Evolutionary conservation across 352 stramenopile genomes (phyloP).

Genomic region (Globisporangium spiculum): DNA sequence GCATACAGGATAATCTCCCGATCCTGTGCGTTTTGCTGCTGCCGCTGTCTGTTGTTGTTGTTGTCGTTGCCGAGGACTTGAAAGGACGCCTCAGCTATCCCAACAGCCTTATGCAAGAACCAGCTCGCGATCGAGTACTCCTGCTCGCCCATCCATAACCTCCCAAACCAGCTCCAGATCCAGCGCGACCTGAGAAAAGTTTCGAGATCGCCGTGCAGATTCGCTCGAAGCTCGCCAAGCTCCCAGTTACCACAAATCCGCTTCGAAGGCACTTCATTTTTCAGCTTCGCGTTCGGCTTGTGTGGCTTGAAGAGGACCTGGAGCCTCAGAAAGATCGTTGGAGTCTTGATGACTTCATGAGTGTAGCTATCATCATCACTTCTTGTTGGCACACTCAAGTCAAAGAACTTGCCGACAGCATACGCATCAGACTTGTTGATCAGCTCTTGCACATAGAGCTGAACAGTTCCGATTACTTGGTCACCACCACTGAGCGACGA

Average conservation of each 20-base stretch:
- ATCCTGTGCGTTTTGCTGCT: neutral
- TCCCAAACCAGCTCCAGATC: slow-evolving; percentile 60
- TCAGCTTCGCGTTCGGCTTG: neutral
- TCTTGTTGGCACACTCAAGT: neutral
- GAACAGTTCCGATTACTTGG: slow-evolving; percentile 34
- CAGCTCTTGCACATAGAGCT: slow-evolving; percentile 39
- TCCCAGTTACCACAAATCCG: slow-evolving; percentile 44
- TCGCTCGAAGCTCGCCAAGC: slow-evolving; percentile 29
- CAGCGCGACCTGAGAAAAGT: slow-evolving; percentile 42
- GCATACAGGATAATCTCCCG: neutral
- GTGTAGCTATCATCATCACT: neutral
- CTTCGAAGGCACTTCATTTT: neutral
- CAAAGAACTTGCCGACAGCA: slow-evolving; percentile 22
- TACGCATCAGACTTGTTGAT: slow-evolving; percentile 22
- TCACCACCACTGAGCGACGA: slow-evolving; percentile 11
- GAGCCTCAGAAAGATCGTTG: slow-evolving; percentile 18
- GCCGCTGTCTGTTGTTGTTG: neutral
- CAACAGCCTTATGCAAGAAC: slow-evolving; percentile 38
- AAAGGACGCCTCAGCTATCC: neutral
- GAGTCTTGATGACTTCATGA: slow-evolving; percentile 17
- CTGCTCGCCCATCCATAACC: slow-evolving; percentile 35
- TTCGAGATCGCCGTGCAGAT: slow-evolving; percentile 54
- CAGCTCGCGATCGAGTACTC: slow-evolving; percentile 45
- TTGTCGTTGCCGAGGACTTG: neutral
- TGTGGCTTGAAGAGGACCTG: slow-evolving; percentile 15